Conservation (phyloP, 768 basidiomycete species). For the Crepidotus variabilis region DNA sequence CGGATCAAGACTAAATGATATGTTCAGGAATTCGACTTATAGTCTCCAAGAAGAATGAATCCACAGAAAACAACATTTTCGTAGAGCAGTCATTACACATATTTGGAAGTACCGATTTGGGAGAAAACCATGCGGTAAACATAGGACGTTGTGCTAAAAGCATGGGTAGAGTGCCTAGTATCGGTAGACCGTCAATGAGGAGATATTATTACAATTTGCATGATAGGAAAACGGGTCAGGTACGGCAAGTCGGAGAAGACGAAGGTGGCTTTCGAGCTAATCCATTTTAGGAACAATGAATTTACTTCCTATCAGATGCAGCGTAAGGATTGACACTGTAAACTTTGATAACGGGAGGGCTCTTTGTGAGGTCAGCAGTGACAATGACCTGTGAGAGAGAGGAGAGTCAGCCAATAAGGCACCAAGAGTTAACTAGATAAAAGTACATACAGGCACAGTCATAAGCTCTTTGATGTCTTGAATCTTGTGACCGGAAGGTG, state of each 20-base stretch:
- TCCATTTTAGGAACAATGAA: neutral
- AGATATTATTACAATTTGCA: slow-evolving; percentile 6
- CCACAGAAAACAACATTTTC: neutral
- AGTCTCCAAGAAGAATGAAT: neutral
- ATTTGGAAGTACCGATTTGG: neutral
- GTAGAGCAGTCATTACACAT: no score
- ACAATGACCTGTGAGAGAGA: slow-evolving; percentile 70
- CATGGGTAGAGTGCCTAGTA: slow-evolving; percentile 4
- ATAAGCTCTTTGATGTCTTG: slow-evolving; percentile 94
- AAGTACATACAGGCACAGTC: slow-evolving; percentile 78
- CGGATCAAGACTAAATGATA: no score
- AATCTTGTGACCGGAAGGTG: slow-evolving; percentile 81
- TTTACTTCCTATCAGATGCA: slow-evolving; percentile 30
- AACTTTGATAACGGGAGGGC: slow-evolving; percentile 95
- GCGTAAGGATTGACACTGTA: slow-evolving; percentile 94
- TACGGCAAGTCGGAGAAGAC: neutral
- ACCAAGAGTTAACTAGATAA: neutral
- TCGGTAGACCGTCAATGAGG: neutral
- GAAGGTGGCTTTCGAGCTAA: neutral
- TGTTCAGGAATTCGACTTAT: no score
- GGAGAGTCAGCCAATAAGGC: slow-evolving; percentile 5
- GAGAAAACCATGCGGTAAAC: slow-evolving; percentile 20
- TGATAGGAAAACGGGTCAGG: neutral
- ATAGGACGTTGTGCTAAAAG: slow-evolving; percentile 13
- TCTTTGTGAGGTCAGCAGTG: slow-evolving; percentile 93